Evolutionary conservation across 768 basidiomycete genomes (phyloP).

Genomic region (Boletus reticuloceps): DNA sequence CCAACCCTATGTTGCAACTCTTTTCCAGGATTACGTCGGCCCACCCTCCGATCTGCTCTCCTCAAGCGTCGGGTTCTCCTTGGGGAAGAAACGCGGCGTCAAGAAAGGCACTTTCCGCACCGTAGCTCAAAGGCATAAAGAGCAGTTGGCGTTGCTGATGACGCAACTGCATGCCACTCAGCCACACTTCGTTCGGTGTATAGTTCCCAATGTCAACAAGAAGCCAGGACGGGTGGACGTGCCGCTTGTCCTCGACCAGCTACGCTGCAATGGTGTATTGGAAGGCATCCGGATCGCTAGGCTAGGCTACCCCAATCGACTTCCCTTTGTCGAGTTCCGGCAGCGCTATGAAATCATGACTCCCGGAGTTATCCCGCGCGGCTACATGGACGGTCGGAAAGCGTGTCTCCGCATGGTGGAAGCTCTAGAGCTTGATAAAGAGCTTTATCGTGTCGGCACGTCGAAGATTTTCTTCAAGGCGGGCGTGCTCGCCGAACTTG

Average conservation of each 20-base stretch:
- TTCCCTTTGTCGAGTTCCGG: slow-evolving; percentile 96
- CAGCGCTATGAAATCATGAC: slow-evolving; percentile 96
- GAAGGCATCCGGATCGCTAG: slow-evolving; percentile 98
- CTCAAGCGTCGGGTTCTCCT: slow-evolving; percentile 37
- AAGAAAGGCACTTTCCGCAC: slow-evolving; percentile 98
- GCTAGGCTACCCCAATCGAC: slow-evolving; percentile 93
- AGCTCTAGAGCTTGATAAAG: slow-evolving; percentile 82
- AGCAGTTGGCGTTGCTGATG: slow-evolving; percentile 92
- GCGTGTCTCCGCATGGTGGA: slow-evolving; percentile 91
- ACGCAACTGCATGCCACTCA: slow-evolving; percentile 88
- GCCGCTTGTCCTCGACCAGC: slow-evolving; percentile 92
- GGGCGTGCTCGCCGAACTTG: slow-evolving; percentile 92
- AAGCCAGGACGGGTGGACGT: slow-evolving; percentile 90
- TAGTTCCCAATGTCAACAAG: slow-evolving; percentile 92
- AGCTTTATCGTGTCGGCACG: slow-evolving; percentile 85
- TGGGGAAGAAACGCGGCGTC: slow-evolving; percentile 65
- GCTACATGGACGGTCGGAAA: slow-evolving; percentile 97
- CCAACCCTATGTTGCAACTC: slow-evolving; percentile 74
- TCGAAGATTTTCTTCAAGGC: slow-evolving; percentile 99
- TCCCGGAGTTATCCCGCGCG: slow-evolving; percentile 87
- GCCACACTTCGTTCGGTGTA: slow-evolving; percentile 97
- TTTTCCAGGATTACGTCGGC: slow-evolving; percentile 83
- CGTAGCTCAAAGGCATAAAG: slow-evolving; percentile 92
- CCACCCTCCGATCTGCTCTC: slow-evolving; percentile 29
- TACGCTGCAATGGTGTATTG: slow-evolving; percentile 97